These are phyloP conservation scores for Toxoplasma gondii DNA, from an alignment of 169 alveolate species.

Conservation along the genomic window DNA sequence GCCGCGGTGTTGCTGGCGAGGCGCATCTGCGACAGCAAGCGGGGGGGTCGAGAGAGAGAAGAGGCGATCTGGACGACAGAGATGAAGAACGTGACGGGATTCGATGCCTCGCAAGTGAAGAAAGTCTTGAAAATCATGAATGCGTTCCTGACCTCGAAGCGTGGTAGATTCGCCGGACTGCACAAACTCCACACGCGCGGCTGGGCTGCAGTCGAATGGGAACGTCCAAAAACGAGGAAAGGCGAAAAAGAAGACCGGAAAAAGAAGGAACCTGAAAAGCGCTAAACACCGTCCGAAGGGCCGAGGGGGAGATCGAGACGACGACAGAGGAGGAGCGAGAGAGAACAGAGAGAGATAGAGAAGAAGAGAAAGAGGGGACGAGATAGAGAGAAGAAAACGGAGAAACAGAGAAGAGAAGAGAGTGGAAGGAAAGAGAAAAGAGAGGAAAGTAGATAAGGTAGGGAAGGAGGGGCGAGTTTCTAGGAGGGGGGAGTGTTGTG, in stretches of 20 bases:
- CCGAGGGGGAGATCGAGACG: too few species aligned
- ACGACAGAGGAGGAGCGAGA: too few species aligned
- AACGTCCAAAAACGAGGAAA: slow-evolving; percentile 1
- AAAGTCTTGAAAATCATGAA: slow-evolving; percentile 8
- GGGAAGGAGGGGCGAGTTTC: too few species aligned
- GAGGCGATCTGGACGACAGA: slow-evolving; percentile 7
- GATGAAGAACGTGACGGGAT: background rate
- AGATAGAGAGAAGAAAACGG: too few species aligned
- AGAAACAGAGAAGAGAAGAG: background rate
- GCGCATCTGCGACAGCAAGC: slow-evolving; percentile 22
- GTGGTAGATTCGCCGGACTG: slow-evolving; percentile 34
- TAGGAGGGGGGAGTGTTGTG: too few species aligned
- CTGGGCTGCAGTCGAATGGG: slow-evolving; percentile 36
- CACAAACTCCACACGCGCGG: slow-evolving; percentile 24
- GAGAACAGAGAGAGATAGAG: too few species aligned
- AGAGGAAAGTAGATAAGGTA: too few species aligned
- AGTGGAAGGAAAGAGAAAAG: background rate
- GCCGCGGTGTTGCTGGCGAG: slow-evolving; percentile 47
- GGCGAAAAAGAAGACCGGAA: background rate
- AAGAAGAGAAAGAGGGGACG: too few species aligned
- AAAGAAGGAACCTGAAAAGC: background rate
- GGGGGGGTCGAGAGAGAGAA: background rate
- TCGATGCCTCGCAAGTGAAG: background rate
- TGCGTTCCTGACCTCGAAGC: slow-evolving; percentile 3
- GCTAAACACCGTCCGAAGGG: too few species aligned